Conservation (phyloP, 2,329 filamentous ascomycete genomes). For the Pseudogymnoascus sp. region DNA sequence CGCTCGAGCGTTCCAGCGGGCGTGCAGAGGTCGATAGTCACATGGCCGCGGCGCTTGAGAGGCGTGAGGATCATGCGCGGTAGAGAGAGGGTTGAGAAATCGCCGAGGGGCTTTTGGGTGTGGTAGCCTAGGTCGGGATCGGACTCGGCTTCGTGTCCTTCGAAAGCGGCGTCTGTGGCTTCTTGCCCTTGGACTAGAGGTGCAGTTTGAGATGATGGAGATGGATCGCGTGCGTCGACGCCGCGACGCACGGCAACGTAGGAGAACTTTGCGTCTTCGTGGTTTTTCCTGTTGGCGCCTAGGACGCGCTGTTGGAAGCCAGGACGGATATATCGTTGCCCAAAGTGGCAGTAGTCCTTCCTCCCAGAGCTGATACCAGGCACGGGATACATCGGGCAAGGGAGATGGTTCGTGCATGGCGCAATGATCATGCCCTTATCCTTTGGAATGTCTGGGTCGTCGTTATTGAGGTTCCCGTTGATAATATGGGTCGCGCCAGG, state of each 20-base stretch:
- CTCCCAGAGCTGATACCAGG: slow-evolving; percentile 65
- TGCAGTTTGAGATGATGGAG: slow-evolving; percentile 19
- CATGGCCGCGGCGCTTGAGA: slow-evolving; percentile 80
- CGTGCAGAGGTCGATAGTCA: slow-evolving; percentile 87
- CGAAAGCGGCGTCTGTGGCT: slow-evolving; percentile 61
- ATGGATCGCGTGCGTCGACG: slow-evolving; percentile 38
- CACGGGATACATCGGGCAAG: slow-evolving; percentile 80
- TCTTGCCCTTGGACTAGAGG: slow-evolving; percentile 43
- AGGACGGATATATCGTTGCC: slow-evolving; percentile 80
- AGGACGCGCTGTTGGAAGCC: slow-evolving; percentile 72
- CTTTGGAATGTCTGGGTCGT: slow-evolving; percentile 33
- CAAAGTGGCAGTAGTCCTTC: slow-evolving; percentile 87
- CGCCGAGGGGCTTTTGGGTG: background rate
- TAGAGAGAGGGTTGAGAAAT: slow-evolving; percentile 47
- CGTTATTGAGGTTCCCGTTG: slow-evolving; percentile 22
- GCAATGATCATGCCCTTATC: slow-evolving; percentile 60
- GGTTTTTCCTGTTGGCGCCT: slow-evolving; percentile 62
- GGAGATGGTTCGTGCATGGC: slow-evolving; percentile 80
- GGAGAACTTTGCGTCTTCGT: slow-evolving; percentile 86
- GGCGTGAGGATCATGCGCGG: slow-evolving; percentile 74
- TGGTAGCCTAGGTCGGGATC: slow-evolving; percentile 21
- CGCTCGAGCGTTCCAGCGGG: slow-evolving; percentile 78
- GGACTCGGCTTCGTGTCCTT: slow-evolving; percentile 55
- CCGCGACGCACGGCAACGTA: slow-evolving; percentile 83
- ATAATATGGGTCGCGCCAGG: slow-evolving; percentile 43